phyloP scores from a whole-genome alignment of 768 basidiomycete species.

The Hypholoma fasciculare region DNA sequence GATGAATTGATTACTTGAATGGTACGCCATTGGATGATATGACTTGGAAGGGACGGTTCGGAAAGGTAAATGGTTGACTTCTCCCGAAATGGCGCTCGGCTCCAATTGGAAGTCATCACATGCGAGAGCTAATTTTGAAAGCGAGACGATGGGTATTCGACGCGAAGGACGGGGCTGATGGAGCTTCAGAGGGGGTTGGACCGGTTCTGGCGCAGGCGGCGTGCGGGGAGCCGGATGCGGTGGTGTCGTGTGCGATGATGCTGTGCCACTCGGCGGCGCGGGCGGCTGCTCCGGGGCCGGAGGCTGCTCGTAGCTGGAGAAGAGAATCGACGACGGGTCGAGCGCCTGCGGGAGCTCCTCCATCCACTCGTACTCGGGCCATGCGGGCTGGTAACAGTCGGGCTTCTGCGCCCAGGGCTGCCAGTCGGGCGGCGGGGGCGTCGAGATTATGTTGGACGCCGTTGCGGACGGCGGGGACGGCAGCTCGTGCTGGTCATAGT shows the following conservation, averaged over 20 bases:
- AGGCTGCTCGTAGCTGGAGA: slow-evolving; percentile 4
- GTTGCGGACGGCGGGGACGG: slow-evolving; percentile 28
- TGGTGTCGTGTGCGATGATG: neutral
- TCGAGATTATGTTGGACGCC: slow-evolving; percentile 26
- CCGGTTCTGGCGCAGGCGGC: slow-evolving; percentile 19
- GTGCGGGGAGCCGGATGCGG: neutral
- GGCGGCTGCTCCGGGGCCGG: neutral
- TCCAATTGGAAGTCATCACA: slow-evolving; percentile 29
- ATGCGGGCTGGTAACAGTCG: slow-evolving; percentile 9
- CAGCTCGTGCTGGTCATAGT: slow-evolving; percentile 22
- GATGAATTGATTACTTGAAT: slow-evolving; percentile 13
- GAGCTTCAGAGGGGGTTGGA: slow-evolving; percentile 32
- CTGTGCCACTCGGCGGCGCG: neutral
- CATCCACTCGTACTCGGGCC: slow-evolving; percentile 16
- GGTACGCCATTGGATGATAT: slow-evolving; percentile 16
- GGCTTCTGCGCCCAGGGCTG: slow-evolving; percentile 10
- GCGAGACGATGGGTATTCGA: slow-evolving; percentile 43
- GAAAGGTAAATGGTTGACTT: slow-evolving; percentile 14
- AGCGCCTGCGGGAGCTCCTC: slow-evolving; percentile 7
- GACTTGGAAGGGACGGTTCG: slow-evolving; percentile 19
- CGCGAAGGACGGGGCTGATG: slow-evolving; percentile 48
- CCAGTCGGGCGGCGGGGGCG: slow-evolving; percentile 23
- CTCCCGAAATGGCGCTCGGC: slow-evolving; percentile 6
- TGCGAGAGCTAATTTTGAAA: slow-evolving; percentile 40
- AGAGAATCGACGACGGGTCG: slow-evolving; percentile 12